A percentile compares a stretch with the other conserved stretches of the same genome.
These are phyloP conservation scores for Agrostemma githago DNA, from an alignment of 148 eudicot species.

Conservation along the genomic window DNA sequence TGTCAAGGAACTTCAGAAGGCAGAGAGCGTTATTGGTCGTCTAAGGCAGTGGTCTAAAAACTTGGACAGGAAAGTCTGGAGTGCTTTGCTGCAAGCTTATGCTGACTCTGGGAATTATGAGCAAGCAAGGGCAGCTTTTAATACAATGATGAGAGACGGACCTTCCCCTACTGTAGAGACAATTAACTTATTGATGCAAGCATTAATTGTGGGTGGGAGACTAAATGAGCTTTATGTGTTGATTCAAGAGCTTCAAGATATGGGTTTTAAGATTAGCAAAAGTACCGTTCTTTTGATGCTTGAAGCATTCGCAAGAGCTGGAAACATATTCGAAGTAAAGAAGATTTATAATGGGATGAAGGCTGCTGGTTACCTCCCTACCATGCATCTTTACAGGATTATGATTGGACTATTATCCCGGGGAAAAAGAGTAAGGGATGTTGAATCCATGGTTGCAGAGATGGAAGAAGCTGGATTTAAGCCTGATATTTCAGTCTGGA, in stretches of 20 bases:
- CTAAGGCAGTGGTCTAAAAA: constrained; percentile 51
- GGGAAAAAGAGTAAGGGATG: constrained; percentile 81
- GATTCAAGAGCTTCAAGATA: constrained; percentile 91
- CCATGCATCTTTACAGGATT: constrained; percentile 88
- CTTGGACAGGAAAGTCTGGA: constrained; percentile 81
- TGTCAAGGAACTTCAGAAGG: constrained; percentile 56
- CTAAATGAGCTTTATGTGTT: constrained; percentile 78
- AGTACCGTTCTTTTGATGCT: constrained; percentile 86
- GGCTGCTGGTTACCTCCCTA: constrained; percentile 94
- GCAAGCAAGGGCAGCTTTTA: constrained; percentile 97
- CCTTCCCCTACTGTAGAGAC: constrained; percentile 85
- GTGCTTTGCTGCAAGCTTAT: constrained; percentile 72
- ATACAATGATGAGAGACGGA: constrained; percentile 97
- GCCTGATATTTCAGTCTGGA: constrained; percentile 81
- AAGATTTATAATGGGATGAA: constrained; percentile 93
- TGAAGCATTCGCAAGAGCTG: constrained; percentile 85
- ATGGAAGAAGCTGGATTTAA: constrained; percentile 86
- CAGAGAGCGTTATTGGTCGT: constrained; percentile 65
- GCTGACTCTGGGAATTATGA: constrained; percentile 76
- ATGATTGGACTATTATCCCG: constrained; percentile 72
- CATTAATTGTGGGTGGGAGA: constrained; percentile 75
- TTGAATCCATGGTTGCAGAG: constrained; percentile 77
- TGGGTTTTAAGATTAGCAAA: constrained; percentile 93
- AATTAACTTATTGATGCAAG: constrained; percentile 73
- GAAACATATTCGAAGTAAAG: constrained; percentile 91